Evolutionary conservation across 2,329 filamentous ascomycete species (phyloP).

Genomic region (Aspergillus aculeatinus): DNA sequence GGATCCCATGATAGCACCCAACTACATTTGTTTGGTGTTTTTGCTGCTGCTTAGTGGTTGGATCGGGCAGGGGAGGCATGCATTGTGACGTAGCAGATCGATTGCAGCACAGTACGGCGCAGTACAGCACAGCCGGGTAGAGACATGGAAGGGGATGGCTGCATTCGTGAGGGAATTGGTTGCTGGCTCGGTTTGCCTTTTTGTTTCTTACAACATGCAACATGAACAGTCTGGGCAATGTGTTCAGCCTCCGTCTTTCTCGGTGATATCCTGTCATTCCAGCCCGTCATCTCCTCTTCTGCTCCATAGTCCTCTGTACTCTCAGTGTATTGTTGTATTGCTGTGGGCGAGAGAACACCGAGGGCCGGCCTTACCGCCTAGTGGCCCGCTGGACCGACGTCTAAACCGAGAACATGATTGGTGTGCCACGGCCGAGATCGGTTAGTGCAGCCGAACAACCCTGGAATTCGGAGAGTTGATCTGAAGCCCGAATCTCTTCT

Average conservation of each 20-base stretch:
- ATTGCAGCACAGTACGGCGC: not conserved
- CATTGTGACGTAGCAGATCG: conserved; percentile 5
- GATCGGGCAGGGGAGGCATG: conserved; percentile 1
- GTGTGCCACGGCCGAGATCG: conserved; percentile 18
- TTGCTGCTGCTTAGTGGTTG: not conserved
- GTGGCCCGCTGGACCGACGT: conserved; percentile 10
- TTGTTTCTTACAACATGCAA: not conserved
- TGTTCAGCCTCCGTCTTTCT: not conserved
- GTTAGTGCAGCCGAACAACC: conserved; percentile 20
- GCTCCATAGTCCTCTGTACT: too few relatives aligned
- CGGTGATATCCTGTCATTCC: not conserved
- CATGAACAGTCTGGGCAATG: too few relatives aligned
- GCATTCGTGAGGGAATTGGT: not conserved
- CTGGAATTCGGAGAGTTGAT: conserved; percentile 34
- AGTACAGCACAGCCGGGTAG: not conserved
- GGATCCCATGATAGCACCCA: not conserved
- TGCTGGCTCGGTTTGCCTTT: not conserved
- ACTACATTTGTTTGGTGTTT: not conserved
- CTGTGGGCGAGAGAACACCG: conserved; percentile 12
- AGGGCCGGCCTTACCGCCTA: conserved; percentile 14
- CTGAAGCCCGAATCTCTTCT: conserved; percentile 27
- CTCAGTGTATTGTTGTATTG: not conserved
- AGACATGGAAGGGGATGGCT: not conserved
- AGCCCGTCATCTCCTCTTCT: not conserved
- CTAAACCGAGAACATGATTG: conserved; percentile 36